A percentile compares a stretch with the other conserved stretches of the same genome.
These are phyloP conservation scores for Chlamydomonas incerta DNA, from an alignment of 139 green algal genomes.

Conservation along the genomic window DNA sequence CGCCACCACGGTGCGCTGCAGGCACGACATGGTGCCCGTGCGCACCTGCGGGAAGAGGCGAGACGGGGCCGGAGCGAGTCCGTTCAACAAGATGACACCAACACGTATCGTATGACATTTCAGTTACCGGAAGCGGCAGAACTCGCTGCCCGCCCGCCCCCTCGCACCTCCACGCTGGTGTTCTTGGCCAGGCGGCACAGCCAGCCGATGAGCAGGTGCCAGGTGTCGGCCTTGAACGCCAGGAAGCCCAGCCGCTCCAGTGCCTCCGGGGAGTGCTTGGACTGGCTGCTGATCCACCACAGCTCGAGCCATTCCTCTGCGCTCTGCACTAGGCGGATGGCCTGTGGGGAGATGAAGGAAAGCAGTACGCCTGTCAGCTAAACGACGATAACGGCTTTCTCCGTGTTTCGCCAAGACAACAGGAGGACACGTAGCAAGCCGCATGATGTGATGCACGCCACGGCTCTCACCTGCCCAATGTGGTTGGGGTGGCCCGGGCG, in stretches of 20 bases:
- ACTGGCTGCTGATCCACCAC: conserved; percentile 47
- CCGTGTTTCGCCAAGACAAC: no score
- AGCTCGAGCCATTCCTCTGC: conserved; percentile 61
- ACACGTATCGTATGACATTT: background rate
- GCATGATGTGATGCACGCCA: no score
- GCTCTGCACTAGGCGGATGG: no score
- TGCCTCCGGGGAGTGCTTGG: conserved; percentile 12
- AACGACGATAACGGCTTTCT: no score
- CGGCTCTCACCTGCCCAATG: background rate
- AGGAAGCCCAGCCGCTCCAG: conserved; percentile 25
- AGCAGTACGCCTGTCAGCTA: no score
- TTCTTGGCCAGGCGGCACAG: conserved; percentile 42
- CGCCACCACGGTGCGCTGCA: conserved; percentile 79
- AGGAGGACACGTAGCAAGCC: no score
- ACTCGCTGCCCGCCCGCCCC: no score
- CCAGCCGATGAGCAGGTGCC: conserved; percentile 38
- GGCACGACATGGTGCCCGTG: conserved; percentile 56
- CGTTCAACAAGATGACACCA: background rate
- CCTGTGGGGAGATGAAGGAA: no score
- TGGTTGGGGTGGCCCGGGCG: conserved; percentile 30
- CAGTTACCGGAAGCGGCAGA: no score
- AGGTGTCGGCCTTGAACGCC: conserved; percentile 37
- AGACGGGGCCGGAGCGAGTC: background rate
- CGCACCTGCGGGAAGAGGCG: conserved; percentile 54
- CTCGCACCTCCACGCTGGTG: conserved; percentile 24